Conservation (phyloP, 805 yeast genomes). For the Saturnispora ahearnii region DNA sequence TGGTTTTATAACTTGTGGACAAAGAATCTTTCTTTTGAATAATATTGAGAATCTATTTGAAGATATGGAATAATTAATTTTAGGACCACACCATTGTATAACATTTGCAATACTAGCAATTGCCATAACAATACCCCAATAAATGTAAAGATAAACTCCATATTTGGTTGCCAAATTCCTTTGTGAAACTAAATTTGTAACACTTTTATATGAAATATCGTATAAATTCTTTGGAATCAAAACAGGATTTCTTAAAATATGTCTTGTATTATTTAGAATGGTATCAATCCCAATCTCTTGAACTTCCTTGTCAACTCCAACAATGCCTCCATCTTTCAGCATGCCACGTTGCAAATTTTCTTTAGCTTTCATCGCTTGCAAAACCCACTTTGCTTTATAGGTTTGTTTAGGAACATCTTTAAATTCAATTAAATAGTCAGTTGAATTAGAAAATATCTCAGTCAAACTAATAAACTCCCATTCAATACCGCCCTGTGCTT, state of each 20-base stretch:
- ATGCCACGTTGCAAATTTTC: slow-evolving; percentile 3
- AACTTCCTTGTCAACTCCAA: slow-evolving; percentile 3
- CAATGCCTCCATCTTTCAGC: background rate
- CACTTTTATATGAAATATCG: slow-evolving; percentile 22
- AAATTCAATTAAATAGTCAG: slow-evolving; percentile 16
- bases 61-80: slow-evolving; percentile 18
- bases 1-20: slow-evolving; percentile 26
- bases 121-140: slow-evolving; percentile 27
- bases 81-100: slow-evolving; percentile 30
- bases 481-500: slow-evolving; percentile 24
- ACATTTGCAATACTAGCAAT: slow-evolving; percentile 23
- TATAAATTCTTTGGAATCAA: slow-evolving; percentile 19
- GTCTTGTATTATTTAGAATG: slow-evolving; percentile 3
- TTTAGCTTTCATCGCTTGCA: slow-evolving; percentile 7
- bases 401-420: slow-evolving; percentile 7
- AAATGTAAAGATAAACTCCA: slow-evolving; percentile 24
- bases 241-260: slow-evolving; percentile 22
- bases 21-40: slow-evolving; percentile 27
- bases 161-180: slow-evolving; percentile 24
- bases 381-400: slow-evolving; percentile 8
- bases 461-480: slow-evolving; percentile 24
- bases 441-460: slow-evolving; percentile 23
- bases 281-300: slow-evolving; percentile 8
- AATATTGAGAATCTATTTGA: slow-evolving; percentile 20
- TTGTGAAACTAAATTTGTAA: slow-evolving; percentile 22